Base-by-base conservation (phyloP, 768 basidiomycete genomes). In the Mycena leptocephala region DNA sequence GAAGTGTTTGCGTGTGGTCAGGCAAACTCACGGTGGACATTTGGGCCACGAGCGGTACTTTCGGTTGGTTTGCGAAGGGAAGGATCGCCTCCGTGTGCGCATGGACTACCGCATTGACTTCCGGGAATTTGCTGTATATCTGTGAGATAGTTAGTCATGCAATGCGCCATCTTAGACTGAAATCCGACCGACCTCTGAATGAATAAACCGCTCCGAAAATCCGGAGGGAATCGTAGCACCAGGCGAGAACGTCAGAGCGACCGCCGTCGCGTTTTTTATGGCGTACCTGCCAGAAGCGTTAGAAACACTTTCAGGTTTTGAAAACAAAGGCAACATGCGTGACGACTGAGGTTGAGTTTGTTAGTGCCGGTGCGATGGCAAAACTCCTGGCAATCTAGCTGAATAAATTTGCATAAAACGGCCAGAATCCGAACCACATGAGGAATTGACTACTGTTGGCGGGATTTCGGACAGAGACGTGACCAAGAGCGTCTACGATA, bases 91-190 rank as follows among this genome's bases (percentile, higher is more conserved):
- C 37, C 37, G 37, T 39, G 37, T 39, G 37, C 8, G 37, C 37
- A 39, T 39, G 37, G 14, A 39, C 37, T 39, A 39, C 37, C 37
- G 37, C 37, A 39, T 39, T 39, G 37, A 39, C 37, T 39, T 39
- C 37, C 59, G 59, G 59, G 33, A 61, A 61, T 61, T 61, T 61
- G 20, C 37, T 61, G 59, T 61, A 61, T 4, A 61, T 61, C 59
- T 61, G 59, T 16, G 33, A 35, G 22, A 35, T 37, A 61, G 59
- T 61, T 61, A 37, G 28, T 30, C 56, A 37, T 61, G 59, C 33
- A 35, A 37, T 14, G 37, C 37, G 7, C 37, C 37, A 37, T 61
- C n/a, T n/a, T n/a, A n/a, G n/a, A n/a, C 6, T 22, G 32, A 61
- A n/a, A 37, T 35, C 22, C 16, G 59, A 5, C 7, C 33, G 33